Evolutionary conservation across 1,284 basidiomycete species (phyloP).

Genomic region (Fomitopsis palustris): DNA sequence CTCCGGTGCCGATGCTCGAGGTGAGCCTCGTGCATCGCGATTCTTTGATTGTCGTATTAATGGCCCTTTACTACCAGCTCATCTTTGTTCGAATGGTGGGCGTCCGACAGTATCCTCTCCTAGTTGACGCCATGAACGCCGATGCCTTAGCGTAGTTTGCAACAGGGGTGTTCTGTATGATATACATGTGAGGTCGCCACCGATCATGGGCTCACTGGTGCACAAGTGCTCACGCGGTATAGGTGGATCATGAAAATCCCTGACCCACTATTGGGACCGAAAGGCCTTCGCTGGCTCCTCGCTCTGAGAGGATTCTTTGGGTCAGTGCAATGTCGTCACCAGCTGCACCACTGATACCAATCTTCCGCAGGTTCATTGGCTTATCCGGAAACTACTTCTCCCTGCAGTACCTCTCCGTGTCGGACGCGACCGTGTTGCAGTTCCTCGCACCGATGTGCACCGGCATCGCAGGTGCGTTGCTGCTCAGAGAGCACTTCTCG

Average conservation of each 20-base stretch:
- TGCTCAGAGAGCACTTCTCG: slow-evolving; percentile 65
- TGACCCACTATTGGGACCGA: slow-evolving; percentile 67
- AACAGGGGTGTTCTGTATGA: slow-evolving; percentile 41
- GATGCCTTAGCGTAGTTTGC: slow-evolving; percentile 28
- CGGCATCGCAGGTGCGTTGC: slow-evolving; percentile 61
- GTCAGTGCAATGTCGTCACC: slow-evolving; percentile 28
- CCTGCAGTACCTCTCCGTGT: slow-evolving; percentile 54
- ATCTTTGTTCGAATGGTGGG: slow-evolving; percentile 50
- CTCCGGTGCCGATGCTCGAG: slow-evolving; percentile 57
- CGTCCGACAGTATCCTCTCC: not conserved
- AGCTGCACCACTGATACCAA: too few species aligned
- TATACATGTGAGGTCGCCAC: slow-evolving; percentile 33
- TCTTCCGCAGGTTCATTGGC: slow-evolving; percentile 47
- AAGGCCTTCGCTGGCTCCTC: slow-evolving; percentile 58
- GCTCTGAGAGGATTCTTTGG: slow-evolving; percentile 61
- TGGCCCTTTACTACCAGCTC: slow-evolving; percentile 26
- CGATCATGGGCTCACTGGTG: not conserved
- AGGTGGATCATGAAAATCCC: slow-evolving; percentile 55
- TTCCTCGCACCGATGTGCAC: slow-evolving; percentile 74
- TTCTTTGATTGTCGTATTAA: not conserved
- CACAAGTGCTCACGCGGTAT: not conserved
- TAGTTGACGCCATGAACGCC: too few species aligned
- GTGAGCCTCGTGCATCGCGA: slow-evolving; percentile 27
- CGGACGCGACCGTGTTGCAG: slow-evolving; percentile 73
- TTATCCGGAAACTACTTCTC: slow-evolving; percentile 71